Evolutionary conservation across 371 early-diverging fungal genomes (phyloP), one percentile per base, ranked within the genome.

Genomic region (Mortierella sp.): DNA sequence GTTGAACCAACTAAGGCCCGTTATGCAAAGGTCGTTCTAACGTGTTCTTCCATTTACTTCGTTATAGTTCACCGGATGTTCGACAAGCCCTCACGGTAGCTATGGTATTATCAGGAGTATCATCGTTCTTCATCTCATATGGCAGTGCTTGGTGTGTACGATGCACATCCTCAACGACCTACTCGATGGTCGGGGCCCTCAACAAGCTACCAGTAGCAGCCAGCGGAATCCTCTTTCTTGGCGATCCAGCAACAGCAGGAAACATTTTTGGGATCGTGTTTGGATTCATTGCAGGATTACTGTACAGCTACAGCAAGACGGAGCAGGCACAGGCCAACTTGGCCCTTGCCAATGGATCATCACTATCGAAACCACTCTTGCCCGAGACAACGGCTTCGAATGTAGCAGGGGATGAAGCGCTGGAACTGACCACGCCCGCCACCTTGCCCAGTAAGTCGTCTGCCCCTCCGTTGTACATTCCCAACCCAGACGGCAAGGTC

Each of bases 131-230:
- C 64, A 99, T 99, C 88, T 94, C 96, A 3, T 98, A 96, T 88
- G 93, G 95, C 69, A 96, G 97, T 74, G 95, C 97, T 0, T 99
- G 98, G 99, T 97, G 98, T 88, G 94, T 99, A 31, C 95, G 98
- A 71, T 95, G 96, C 8, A 97, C 99, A 21, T 93, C 94, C 1
- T 97, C 99, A 9, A 99, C 99, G 11, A 99, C 99, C 1, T 97
- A 98, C 87, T 96, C 96, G 70, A 99, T 99, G 99, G 96, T 98
- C 28, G 99, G 99, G n/a, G 98, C 99, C 0, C 91, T 99, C 51
- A 99, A 99, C 90, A 99, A 99, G 87, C 91, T 99, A 37, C 98
- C 99, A 4, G 96, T 99, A 64, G 97, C 99, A 14, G 89, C 97
- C 48, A 95, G 97, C 64, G 99, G 99, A 31, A 96, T 99, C 91